A percentile compares a stretch with the other conserved stretches of the same genome.
These are phyloP conservation scores for Saccharum officinarum DNA, from an alignment of 176 grass and related monocot species.

Conservation along the genomic window DNA sequence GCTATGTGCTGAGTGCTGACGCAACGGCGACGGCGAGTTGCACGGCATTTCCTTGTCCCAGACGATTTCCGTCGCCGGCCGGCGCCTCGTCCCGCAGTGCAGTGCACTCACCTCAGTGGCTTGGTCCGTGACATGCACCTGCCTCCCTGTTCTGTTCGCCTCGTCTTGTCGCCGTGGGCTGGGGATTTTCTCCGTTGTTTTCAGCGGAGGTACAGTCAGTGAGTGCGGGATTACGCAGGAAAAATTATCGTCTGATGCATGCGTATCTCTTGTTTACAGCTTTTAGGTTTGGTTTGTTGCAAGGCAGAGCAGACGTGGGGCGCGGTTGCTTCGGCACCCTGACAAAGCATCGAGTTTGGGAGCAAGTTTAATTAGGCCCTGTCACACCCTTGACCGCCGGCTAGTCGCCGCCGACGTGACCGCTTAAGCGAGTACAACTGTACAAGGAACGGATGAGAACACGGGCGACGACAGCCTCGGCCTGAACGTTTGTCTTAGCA, in stretches of 20 bases:
- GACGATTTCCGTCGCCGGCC: background rate
- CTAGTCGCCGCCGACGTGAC: too few species aligned
- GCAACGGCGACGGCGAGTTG: background rate
- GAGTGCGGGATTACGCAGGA: background rate
- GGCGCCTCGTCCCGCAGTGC: background rate
- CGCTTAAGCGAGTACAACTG: too few species aligned
- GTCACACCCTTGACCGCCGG: too few species aligned
- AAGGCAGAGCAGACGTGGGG: background rate
- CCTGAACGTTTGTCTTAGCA: too few species aligned
- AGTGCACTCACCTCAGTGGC: background rate
- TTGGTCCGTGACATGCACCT: background rate
- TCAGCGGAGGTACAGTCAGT: background rate
- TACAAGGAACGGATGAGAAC: too few species aligned
- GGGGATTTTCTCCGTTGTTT: background rate
- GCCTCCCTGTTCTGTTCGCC: background rate
- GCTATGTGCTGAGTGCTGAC: background rate
- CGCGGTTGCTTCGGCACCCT: too few species aligned
- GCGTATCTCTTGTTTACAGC: background rate
- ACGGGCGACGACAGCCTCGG: too few species aligned
- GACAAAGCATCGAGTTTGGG: too few species aligned
- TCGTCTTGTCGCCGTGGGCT: background rate
- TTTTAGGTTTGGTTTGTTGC: background rate
- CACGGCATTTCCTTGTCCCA: background rate
- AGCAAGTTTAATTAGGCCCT: too few species aligned
- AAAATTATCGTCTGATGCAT: background rate